These are phyloP conservation scores for Exophiala phaeomuriformis DNA, from an alignment of 2,329 filamentous ascomycete species.

Conservation along the genomic window DNA sequence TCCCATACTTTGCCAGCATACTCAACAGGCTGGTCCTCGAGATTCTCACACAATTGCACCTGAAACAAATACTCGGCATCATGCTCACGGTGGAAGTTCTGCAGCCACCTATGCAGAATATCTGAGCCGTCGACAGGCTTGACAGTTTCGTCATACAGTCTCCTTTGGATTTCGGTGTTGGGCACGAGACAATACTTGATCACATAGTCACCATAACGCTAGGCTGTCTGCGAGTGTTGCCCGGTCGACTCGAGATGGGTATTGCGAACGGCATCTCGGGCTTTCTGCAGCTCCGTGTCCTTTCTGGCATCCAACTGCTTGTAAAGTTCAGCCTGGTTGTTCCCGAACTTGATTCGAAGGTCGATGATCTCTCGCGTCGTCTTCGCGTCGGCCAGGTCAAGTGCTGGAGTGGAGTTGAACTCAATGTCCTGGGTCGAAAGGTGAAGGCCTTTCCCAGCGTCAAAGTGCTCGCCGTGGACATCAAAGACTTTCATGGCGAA, in stretches of 20 bases:
- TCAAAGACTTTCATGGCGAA: conserved; percentile 47
- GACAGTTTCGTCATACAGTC: conserved; percentile 21
- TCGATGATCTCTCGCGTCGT: conserved; percentile 41
- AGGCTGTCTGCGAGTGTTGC: conserved; percentile 44
- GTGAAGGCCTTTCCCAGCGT: conserved; percentile 31
- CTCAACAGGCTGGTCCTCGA: conserved; percentile 43
- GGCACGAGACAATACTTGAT: conserved; percentile 45
- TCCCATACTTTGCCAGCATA: conserved; percentile 42
- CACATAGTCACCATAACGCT: conserved; percentile 44
- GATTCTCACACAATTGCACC: conserved; percentile 42
- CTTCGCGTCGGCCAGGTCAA: conserved; percentile 43
- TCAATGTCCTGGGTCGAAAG: conserved; percentile 37
- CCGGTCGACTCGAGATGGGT: conserved; percentile 35
- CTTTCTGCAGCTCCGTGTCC: conserved; percentile 38
- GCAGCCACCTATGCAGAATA: not conserved
- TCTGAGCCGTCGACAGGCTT: not conserved
- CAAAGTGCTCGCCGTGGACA: conserved; percentile 39
- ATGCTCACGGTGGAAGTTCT: conserved; percentile 1
- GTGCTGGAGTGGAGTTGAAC: conserved; percentile 44
- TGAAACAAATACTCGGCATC: conserved; percentile 41
- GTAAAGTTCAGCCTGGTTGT: conserved; percentile 36
- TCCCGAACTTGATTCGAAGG: conserved; percentile 36
- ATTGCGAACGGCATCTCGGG: conserved; percentile 36
- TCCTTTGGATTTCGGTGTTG: conserved; percentile 36
- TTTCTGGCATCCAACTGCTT: conserved; percentile 36